Evolutionary conservation across 345 rosid genomes (phyloP).

Genomic region (Eucalyptus pauciflora): DNA sequence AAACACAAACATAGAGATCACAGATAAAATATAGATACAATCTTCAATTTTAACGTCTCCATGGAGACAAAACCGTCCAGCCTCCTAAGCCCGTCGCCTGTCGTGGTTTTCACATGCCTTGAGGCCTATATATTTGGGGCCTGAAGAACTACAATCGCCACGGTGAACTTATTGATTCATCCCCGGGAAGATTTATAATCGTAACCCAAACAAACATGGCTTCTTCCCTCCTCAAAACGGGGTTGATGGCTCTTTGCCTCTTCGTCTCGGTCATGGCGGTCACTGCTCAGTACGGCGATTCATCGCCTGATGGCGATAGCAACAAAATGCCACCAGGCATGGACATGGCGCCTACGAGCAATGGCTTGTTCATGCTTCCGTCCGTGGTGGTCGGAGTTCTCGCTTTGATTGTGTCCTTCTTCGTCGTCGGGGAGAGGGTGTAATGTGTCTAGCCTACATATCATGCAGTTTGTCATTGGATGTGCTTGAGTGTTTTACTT

Average conservation of each 20-base stretch:
- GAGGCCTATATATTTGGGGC: background rate
- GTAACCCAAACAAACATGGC: background rate
- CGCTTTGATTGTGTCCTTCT: background rate
- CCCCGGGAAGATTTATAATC: background rate
- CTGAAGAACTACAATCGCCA: background rate
- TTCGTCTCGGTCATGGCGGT: background rate
- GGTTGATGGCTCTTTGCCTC: background rate
- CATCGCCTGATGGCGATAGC: background rate
- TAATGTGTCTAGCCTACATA: background rate
- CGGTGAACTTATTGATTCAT: background rate
- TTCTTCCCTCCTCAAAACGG: background rate
- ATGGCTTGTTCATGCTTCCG: background rate
- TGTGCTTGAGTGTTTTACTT: background rate
- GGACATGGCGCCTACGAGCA: conserved; percentile 4
- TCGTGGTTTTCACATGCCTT: background rate
- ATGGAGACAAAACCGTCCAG: background rate
- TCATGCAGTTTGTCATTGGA: background rate
- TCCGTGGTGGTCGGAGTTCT: conserved; percentile 4
- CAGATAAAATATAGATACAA: background rate
- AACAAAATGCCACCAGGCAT: conserved; percentile 1
- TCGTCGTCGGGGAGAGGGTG: background rate
- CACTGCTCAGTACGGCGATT: background rate
- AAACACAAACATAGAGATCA: background rate
- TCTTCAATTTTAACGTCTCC: background rate
- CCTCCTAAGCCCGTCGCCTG: background rate